phyloP scores from a whole-genome alignment of 352 stramenopile genomes.

The Phytophthora kernoviae region DNA sequence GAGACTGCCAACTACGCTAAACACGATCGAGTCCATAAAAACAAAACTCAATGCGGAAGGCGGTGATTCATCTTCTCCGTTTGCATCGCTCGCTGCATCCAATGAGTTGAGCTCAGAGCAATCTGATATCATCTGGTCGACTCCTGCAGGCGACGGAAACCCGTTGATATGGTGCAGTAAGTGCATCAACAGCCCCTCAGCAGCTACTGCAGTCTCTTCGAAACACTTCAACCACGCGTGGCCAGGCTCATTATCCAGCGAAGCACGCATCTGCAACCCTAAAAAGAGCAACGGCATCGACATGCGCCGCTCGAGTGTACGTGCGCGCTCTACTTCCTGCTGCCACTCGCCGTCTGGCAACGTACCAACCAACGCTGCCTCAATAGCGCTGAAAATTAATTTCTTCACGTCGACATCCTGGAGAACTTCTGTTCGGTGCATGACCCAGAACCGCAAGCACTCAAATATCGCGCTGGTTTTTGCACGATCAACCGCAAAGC shows the following conservation, averaged over 20 bases:
- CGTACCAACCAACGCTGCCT: slow-evolving; percentile 83
- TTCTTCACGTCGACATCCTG: slow-evolving; percentile 85
- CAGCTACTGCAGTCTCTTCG: slow-evolving; percentile 82
- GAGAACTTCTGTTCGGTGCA: slow-evolving; percentile 73
- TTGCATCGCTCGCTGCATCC: slow-evolving; percentile 30
- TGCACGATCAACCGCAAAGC: slow-evolving; percentile 78
- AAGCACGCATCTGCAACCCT: slow-evolving; percentile 84
- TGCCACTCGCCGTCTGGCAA: slow-evolving; percentile 85
- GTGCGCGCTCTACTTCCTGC: slow-evolving; percentile 72
- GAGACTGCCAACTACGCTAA: slow-evolving; percentile 82
- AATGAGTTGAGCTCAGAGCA: slow-evolving; percentile 71
- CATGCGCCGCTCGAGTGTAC: slow-evolving; percentile 64
- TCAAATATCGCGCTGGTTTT: slow-evolving; percentile 89
- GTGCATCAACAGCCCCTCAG: slow-evolving; percentile 84
- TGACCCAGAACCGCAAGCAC: slow-evolving; percentile 86
- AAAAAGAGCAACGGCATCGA: slow-evolving; percentile 87
- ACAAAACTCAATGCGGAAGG: slow-evolving; percentile 78
- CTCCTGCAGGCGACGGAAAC: slow-evolving; percentile 79
- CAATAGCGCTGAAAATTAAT: slow-evolving; percentile 84
- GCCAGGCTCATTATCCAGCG: slow-evolving; percentile 71
- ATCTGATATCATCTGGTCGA: slow-evolving; percentile 85
- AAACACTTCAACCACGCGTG: slow-evolving; percentile 83
- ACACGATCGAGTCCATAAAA: slow-evolving; percentile 89
- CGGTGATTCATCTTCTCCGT: slow-evolving; percentile 33
- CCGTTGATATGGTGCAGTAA: slow-evolving; percentile 87